phyloP scores from a whole-genome alignment of 352 stramenopile genomes.

The Phytophthora lateralis region DNA sequence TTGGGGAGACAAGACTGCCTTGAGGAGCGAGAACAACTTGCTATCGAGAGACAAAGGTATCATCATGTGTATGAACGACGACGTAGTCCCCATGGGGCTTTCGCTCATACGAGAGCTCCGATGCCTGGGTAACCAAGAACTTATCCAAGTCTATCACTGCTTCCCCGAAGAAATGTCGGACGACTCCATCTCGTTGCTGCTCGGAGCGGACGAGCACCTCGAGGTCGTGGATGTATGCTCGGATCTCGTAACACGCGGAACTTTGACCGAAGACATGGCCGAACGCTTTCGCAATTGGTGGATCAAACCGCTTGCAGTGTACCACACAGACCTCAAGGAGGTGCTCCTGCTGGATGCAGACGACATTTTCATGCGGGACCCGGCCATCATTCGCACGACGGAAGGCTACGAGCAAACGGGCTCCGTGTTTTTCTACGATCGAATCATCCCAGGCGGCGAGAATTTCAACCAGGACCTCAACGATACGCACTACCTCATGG shows the following conservation, averaged over 20 bases:
- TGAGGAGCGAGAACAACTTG: neutral
- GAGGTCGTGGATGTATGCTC: constrained; percentile 39
- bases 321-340: constrained; percentile 10
- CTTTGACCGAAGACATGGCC: constrained; percentile 10
- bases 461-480: constrained; percentile 24
- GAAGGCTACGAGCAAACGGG: constrained; percentile 42
- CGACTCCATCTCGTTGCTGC: constrained; percentile 11
- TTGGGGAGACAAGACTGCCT: neutral
- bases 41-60: constrained; percentile 6
- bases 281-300: constrained; percentile 32
- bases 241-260: constrained; percentile 10
- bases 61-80: constrained; percentile 18
- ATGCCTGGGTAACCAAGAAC: constrained; percentile 11
- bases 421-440: constrained; percentile 52
- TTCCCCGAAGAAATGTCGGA: constrained; percentile 28
- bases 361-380: constrained; percentile 34
- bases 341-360: constrained; percentile 6
- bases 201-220: constrained; percentile 18
- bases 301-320: constrained; percentile 20
- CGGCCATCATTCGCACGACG: constrained; percentile 36
- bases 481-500: constrained; percentile 33
- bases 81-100: constrained; percentile 3
- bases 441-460: constrained; percentile 12
- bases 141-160: constrained; percentile 12
- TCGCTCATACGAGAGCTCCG: constrained; percentile 6